Evolutionary conservation across 345 rosid species (phyloP).

Genomic region (Cardiospermum halicacabum): DNA sequence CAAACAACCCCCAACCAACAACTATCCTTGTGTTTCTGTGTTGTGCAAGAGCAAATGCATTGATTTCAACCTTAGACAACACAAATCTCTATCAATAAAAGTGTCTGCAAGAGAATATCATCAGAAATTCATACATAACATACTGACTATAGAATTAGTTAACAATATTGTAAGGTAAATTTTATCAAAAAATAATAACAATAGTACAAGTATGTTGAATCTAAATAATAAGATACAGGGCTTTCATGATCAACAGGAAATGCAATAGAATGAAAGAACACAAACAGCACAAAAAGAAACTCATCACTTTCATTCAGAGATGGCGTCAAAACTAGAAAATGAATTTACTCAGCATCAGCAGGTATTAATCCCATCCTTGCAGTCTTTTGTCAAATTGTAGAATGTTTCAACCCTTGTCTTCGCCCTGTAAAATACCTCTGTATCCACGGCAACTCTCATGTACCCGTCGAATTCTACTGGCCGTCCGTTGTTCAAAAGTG

Average conservation of each 20-base stretch:
- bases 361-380: constrained; percentile 89
- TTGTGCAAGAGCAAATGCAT: too few species aligned
- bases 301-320: constrained; percentile 15
- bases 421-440: constrained; percentile 75
- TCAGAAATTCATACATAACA: background rate
- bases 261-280: constrained; percentile 18
- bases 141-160: too few species aligned
- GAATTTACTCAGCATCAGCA: constrained; percentile 40
- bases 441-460: constrained; percentile 96
- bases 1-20: too few species aligned
- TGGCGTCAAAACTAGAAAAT: constrained; percentile 15
- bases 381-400: constrained; percentile 75
- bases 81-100: background rate
- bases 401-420: constrained; percentile 84
- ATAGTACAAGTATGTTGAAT: constrained; percentile 4
- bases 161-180: background rate
- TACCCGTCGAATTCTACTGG: constrained; percentile 86
- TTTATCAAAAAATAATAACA: background rate
- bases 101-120: background rate
- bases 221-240: constrained; percentile 21
- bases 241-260: constrained; percentile 13
- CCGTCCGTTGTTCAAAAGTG: constrained; percentile 50
- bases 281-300: constrained; percentile 14
- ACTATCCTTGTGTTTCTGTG: too few species aligned
- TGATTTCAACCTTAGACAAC: background rate